Evolutionary conservation across 2,329 filamentous ascomycete genomes (phyloP).

Genomic region (Leptoxyphium fumago): DNA sequence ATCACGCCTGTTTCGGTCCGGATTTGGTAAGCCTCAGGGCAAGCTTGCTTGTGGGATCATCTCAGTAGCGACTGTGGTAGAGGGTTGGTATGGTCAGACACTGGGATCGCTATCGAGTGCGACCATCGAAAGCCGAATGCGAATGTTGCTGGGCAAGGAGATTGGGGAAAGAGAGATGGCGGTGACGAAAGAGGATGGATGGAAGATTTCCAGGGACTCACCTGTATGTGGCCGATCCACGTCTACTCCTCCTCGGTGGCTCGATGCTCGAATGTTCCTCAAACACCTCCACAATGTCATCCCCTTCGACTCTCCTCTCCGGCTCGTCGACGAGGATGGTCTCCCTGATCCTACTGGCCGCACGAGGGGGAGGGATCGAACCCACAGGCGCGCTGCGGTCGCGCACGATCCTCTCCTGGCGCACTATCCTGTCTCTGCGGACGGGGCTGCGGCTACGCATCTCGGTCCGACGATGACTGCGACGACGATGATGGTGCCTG

Average conservation of each 20-base stretch:
- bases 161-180: too few relatives aligned
- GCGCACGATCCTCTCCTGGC: constrained; percentile 21
- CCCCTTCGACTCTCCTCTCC: constrained; percentile 29
- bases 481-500: constrained; percentile 6
- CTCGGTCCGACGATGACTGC: constrained; percentile 19
- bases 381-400: constrained; percentile 11
- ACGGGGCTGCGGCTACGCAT: constrained; percentile 17
- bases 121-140: too few relatives aligned
- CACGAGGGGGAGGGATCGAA: constrained; percentile 4
- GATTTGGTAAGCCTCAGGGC: background rate
- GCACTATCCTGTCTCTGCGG: constrained; percentile 17
- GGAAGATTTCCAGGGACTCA: background rate
- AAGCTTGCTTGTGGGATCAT: too few relatives aligned
- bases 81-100: too few relatives aligned
- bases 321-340: constrained; percentile 30
- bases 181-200: too few relatives aligned
- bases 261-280: constrained; percentile 38
- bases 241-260: constrained; percentile 23
- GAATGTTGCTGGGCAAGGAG: too few relatives aligned
- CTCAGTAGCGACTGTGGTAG: too few relatives aligned
- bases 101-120: too few relatives aligned
- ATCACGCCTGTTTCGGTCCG: background rate
- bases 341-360: constrained; percentile 16
- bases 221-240: constrained; percentile 11
- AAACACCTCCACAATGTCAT: constrained; percentile 44